Percentiles rank a stretch among this genome's conserved stretches.
Evolutionary conservation across 352 stramenopile genomes (phyloP).

Genomic region (Phytophthora aleatoria): DNA sequence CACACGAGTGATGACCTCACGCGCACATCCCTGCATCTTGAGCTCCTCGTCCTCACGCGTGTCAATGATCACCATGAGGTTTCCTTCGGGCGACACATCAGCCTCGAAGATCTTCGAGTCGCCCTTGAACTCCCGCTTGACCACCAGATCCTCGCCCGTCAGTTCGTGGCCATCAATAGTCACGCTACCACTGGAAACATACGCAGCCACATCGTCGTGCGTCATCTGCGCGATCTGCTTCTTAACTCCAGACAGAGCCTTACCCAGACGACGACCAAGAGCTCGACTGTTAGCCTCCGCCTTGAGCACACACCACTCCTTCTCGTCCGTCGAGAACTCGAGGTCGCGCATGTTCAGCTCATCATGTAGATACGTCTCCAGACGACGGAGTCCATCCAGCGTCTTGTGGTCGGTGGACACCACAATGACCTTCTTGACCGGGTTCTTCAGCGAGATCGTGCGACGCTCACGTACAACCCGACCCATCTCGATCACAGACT

Average conservation of each 20-base stretch:
- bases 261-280: constrained; percentile 96
- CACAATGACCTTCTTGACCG: constrained; percentile 96
- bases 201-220: constrained; percentile 76
- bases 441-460: constrained; percentile 97
- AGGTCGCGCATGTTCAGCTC: constrained; percentile 98
- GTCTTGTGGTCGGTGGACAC: constrained; percentile 89
- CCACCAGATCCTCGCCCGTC: constrained; percentile 91
- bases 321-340: constrained; percentile 89
- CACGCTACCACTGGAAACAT: constrained; percentile 77
- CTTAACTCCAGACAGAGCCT: constrained; percentile 95
- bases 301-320: constrained; percentile 93
- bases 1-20: constrained; percentile 97
- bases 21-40: constrained; percentile 91
- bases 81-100: constrained; percentile 85
- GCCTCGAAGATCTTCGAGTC: constrained; percentile 93
- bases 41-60: constrained; percentile 96
- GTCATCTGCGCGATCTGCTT: constrained; percentile 72
- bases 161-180: constrained; percentile 81
- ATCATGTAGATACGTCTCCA: constrained; percentile 95
- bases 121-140: constrained; percentile 95
- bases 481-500: constrained; percentile 97
- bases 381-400: constrained; percentile 73
- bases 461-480: constrained; percentile 96
- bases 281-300: constrained; percentile 94
- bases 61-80: constrained; percentile 96